A percentile compares a stretch with the other conserved stretches of the same genome.
Evolutionary conservation across 257 asterid species (phyloP).

Genomic region (Plantago elongata): DNA sequence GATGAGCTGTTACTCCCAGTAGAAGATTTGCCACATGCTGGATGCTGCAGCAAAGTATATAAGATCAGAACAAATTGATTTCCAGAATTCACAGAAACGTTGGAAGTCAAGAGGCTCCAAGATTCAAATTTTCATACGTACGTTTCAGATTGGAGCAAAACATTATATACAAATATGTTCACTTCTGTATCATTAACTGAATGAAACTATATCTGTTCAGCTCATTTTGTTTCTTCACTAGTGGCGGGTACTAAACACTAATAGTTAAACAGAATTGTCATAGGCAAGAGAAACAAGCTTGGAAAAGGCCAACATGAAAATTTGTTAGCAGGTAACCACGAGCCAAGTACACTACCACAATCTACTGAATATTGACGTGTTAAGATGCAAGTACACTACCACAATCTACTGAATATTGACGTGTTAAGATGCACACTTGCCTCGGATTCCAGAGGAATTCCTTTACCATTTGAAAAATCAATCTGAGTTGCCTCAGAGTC

Average conservation of each 20-base stretch:
- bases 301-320: not conserved
- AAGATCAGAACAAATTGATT: not conserved
- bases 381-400: not conserved
- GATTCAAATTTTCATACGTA: too few relatives aligned
- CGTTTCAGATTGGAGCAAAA: too few relatives aligned
- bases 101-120: too few relatives aligned
- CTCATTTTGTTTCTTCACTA: too few relatives aligned
- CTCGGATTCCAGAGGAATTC: conserved; percentile 26
- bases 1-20: conserved; percentile 18
- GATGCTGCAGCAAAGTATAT: conserved; percentile 37
- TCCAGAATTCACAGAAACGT: not conserved
- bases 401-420: not conserved
- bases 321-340: not conserved
- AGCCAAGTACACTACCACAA: not conserved
- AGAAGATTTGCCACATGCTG: conserved; percentile 23
- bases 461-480: conserved; percentile 14
- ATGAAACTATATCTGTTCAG: too few relatives aligned
- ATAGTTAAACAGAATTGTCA: too few relatives aligned
- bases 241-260: too few relatives aligned
- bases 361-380: not conserved
- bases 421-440: conserved; percentile 26
- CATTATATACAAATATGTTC: too few relatives aligned
- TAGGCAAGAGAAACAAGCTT: too few relatives aligned
- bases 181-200: too few relatives aligned
- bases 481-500: conserved; percentile 18